Percentiles rank a stretch among this genome's conserved stretches.
Evolutionary conservation across 108 stramenopile genomes (phyloP).

Genomic region (Parietichytrium sp.): DNA sequence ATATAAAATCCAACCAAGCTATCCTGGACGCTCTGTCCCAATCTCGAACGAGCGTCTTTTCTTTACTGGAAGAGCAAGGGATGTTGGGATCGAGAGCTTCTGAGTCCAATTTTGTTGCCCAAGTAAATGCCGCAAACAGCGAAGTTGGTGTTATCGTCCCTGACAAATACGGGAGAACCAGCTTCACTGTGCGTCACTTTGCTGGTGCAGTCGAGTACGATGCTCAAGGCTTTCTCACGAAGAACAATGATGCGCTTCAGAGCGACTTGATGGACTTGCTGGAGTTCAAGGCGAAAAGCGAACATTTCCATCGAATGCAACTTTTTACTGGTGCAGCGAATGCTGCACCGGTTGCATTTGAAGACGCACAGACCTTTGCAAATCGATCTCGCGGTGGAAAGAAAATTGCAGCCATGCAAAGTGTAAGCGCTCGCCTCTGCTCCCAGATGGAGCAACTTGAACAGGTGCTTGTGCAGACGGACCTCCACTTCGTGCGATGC

Average conservation of each 20-base stretch:
- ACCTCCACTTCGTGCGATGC: conserved; percentile 31
- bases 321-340: neutral
- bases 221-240: conserved; percentile 67
- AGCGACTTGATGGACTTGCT: conserved; percentile 49
- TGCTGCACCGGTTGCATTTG: neutral
- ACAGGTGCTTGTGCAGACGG: conserved; percentile 59
- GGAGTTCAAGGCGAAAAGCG: neutral
- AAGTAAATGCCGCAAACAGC: no score
- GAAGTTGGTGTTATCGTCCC: neutral
- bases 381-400: neutral
- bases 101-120: conserved; percentile 38
- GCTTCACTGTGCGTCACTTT: conserved; percentile 75
- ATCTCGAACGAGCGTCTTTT: conserved; percentile 55
- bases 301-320: neutral
- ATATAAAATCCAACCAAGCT: conserved; percentile 61
- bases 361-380: no score
- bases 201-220: conserved; percentile 80
- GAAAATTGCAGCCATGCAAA: conserved; percentile 1
- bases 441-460: conserved; percentile 55
- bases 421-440: neutral
- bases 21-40: conserved; percentile 59
- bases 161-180: neutral
- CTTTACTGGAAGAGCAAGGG: conserved; percentile 57
- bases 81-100: conserved; percentile 10
- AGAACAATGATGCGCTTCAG: conserved; percentile 77